Conservation (phyloP, 2,329 filamentous ascomycete species). For the Pseudogymnoascus sp. region DNA sequence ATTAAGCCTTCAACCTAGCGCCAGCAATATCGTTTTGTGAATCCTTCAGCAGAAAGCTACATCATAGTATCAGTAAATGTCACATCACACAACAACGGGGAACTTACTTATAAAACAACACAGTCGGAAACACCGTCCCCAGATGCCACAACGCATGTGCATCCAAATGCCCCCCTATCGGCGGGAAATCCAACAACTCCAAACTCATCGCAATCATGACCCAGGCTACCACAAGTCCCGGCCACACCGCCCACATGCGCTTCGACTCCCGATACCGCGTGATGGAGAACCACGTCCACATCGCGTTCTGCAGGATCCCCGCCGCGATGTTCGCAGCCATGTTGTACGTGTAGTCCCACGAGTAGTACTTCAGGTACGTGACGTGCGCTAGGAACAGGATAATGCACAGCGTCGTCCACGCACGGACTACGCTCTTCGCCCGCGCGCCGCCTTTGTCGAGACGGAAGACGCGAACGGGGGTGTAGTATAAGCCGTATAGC, state of each 20-base stretch:
- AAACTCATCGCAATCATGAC: constrained; percentile 89
- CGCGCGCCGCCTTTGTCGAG: constrained; percentile 51
- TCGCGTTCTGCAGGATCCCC: constrained; percentile 67
- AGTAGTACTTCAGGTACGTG: constrained; percentile 72
- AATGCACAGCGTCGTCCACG: constrained; percentile 69
- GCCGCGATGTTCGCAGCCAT: constrained; percentile 88
- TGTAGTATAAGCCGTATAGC: constrained; percentile 84
- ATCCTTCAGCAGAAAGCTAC: constrained; percentile 79
- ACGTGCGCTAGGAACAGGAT: constrained; percentile 68
- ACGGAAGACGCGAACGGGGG: constrained; percentile 71
- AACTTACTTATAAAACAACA: constrained; percentile 91
- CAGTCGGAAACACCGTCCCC: constrained; percentile 77
- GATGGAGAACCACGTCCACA: constrained; percentile 83
- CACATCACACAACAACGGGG: background rate
- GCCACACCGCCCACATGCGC: constrained; percentile 77
- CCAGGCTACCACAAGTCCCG: constrained; percentile 85
- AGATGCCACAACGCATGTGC: constrained; percentile 95
- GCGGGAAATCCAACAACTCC: constrained; percentile 89
- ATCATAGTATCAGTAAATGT: constrained; percentile 11
- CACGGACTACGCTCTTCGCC: constrained; percentile 42
- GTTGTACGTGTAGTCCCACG: constrained; percentile 96
- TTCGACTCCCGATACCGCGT: constrained; percentile 61
- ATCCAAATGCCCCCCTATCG: constrained; percentile 72
- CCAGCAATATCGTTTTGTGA: constrained; percentile 71
- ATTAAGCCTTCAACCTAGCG: constrained; percentile 60